These are phyloP conservation scores for Phytophthora colocasiae DNA, from an alignment of 352 stramenopile genomes.

Conservation along the genomic window DNA sequence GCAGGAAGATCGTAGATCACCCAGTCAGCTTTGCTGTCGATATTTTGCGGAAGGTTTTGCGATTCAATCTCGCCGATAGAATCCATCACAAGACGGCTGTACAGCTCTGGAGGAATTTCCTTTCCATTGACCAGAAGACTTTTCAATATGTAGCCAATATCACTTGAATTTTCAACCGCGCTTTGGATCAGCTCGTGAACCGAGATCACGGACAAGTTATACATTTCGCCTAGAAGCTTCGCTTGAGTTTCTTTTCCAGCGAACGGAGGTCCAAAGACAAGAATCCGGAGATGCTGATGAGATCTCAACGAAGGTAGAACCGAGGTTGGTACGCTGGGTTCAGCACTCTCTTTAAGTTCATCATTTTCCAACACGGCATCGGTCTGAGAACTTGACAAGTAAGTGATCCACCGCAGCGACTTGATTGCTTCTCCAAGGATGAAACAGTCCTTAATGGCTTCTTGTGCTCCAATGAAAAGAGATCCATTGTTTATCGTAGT, in stretches of 20 bases:
- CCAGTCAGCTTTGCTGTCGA: constrained; percentile 49
- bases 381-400: constrained; percentile 1
- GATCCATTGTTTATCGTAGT: constrained; percentile 36
- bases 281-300: constrained; percentile 47
- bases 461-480: constrained; percentile 55
- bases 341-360: not conserved
- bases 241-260: constrained; percentile 66
- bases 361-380: not conserved
- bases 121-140: constrained; percentile 42
- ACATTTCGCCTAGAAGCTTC: constrained; percentile 52
- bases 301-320: not conserved
- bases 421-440: constrained; percentile 70
- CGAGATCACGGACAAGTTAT: constrained; percentile 62
- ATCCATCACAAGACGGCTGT: constrained; percentile 63
- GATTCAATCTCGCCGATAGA: constrained; percentile 37
- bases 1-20: constrained; percentile 70
- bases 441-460: constrained; percentile 54
- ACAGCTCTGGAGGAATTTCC: constrained; percentile 56
- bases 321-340: not conserved
- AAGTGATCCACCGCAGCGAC: constrained; percentile 65
- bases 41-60: constrained; percentile 1
- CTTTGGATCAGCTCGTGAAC: constrained; percentile 52
- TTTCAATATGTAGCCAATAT: constrained; percentile 39
- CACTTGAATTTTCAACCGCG: constrained; percentile 36
- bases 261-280: constrained; percentile 70